Percentiles rank a stretch among this genome's conserved stretches.
Conservation (phyloP, 306 rosid genomes). For the Prunus armeniaca region DNA sequence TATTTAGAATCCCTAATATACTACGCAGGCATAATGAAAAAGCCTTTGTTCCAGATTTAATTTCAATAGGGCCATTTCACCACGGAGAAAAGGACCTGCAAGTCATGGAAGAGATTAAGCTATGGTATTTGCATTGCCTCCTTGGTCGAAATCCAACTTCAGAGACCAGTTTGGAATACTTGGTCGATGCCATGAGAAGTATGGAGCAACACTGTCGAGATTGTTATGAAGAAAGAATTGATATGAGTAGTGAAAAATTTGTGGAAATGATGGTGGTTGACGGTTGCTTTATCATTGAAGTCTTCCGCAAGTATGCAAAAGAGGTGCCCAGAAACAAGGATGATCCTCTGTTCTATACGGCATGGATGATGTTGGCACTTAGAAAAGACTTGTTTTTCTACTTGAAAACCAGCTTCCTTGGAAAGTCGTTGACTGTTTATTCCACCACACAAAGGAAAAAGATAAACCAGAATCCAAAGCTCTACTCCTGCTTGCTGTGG, state of each 20-base stretch:
- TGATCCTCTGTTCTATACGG: background rate
- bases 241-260: background rate
- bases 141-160: background rate
- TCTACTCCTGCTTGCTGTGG: background rate
- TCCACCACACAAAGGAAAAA: background rate
- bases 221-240: background rate
- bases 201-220: background rate
- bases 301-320: background rate
- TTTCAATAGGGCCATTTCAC: background rate
- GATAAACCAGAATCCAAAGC: background rate
- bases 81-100: background rate
- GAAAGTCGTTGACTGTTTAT: background rate
- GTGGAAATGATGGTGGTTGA: background rate
- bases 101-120: background rate
- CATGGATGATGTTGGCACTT: background rate
- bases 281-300: background rate
- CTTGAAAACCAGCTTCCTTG: slow-evolving; percentile 8
- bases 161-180: background rate
- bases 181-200: background rate
- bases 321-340: background rate
- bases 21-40: background rate
- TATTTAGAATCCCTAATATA: background rate
- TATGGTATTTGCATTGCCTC: background rate
- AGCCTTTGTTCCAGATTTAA: background rate
- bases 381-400: background rate